Conservation (phyloP, 805 yeast species). For the Ogataea siamensis region DNA sequence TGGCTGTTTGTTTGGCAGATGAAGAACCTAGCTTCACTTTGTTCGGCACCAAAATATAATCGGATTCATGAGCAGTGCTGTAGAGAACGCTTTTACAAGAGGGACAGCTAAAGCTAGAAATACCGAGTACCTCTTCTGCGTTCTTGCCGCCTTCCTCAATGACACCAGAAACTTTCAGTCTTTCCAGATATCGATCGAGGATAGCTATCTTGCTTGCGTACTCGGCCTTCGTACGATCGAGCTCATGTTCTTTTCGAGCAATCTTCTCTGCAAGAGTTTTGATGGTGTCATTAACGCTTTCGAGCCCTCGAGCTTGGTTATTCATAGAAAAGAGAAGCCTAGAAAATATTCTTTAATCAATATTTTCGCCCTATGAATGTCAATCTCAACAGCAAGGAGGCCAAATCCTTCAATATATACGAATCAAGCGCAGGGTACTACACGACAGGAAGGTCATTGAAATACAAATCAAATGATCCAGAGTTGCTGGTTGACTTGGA, state of each 20-base stretch:
- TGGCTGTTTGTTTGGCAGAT: too few relatives aligned
- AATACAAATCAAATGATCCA: slow-evolving; percentile 13
- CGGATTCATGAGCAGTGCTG: slow-evolving; percentile 11
- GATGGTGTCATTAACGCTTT: slow-evolving; percentile 22
- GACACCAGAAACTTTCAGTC: slow-evolving; percentile 17
- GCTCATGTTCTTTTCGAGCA: slow-evolving; percentile 38
- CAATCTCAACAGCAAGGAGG: slow-evolving; percentile 11
- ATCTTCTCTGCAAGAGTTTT: slow-evolving; percentile 37
- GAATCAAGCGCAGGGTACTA: slow-evolving; percentile 21
- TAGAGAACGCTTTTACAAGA: slow-evolving; percentile 17
- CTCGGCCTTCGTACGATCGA: slow-evolving; percentile 31
- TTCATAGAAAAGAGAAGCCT: too few relatives aligned
- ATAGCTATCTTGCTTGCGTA: slow-evolving; percentile 21
- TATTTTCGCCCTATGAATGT: slow-evolving; percentile 5
- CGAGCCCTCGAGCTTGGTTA: slow-evolving; percentile 11
- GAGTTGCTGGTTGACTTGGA: slow-evolving; percentile 11
- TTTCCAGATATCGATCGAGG: slow-evolving; percentile 23
- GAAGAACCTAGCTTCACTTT: slow-evolving; percentile 2
- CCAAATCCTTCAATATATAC: slow-evolving; percentile 19
- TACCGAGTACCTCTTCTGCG: slow-evolving; percentile 1
- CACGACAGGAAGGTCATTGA: slow-evolving; percentile 11
- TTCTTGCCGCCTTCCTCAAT: slow-evolving; percentile 1
- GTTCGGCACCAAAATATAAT: slow-evolving; percentile 27
- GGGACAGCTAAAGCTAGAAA: slow-evolving; percentile 11
- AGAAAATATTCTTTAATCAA: not conserved